phyloP scores from a whole-genome alignment of 305 asterid genomes.

The Fraxinus dipetala region DNA sequence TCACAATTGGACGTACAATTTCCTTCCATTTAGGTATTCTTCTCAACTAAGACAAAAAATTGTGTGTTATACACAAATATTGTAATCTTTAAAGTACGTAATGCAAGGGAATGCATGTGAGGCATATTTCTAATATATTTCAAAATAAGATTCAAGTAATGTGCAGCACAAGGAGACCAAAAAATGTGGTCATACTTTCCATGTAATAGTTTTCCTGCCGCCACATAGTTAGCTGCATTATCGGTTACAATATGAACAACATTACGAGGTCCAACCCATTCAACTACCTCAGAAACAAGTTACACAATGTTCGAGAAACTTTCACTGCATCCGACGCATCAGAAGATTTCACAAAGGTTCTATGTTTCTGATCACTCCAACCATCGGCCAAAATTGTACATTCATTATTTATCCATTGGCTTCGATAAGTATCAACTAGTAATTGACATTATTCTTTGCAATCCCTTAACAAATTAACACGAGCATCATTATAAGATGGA shows the following conservation, averaged over 20 bases:
- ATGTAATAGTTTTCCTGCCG: not conserved
- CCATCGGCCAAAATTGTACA: conserved; percentile 20
- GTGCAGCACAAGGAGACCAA: conserved; percentile 4
- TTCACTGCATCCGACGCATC: not conserved
- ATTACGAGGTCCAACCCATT: no score
- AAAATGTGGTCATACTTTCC: not conserved
- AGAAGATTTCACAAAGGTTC: conserved; percentile 8
- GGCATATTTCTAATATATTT: not conserved
- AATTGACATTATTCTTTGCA: not conserved
- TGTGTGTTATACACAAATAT: not conserved
- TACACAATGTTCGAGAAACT: not conserved
- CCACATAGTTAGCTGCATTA: not conserved
- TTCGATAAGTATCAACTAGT: not conserved
- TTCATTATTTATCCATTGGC: not conserved
- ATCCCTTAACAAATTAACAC: not conserved
- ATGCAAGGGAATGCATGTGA: not conserved
- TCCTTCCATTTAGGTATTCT: not conserved
- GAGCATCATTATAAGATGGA: not conserved
- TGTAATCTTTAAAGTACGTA: not conserved
- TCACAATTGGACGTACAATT: not conserved
- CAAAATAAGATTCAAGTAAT: not conserved
- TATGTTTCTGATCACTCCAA: not conserved
- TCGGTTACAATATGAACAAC: no score
- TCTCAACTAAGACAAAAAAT: not conserved
- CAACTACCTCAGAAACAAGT: not conserved